These are phyloP conservation scores for Fusarium chuoi DNA, from an alignment of 2,329 filamentous ascomycete species.

Conservation along the genomic window DNA sequence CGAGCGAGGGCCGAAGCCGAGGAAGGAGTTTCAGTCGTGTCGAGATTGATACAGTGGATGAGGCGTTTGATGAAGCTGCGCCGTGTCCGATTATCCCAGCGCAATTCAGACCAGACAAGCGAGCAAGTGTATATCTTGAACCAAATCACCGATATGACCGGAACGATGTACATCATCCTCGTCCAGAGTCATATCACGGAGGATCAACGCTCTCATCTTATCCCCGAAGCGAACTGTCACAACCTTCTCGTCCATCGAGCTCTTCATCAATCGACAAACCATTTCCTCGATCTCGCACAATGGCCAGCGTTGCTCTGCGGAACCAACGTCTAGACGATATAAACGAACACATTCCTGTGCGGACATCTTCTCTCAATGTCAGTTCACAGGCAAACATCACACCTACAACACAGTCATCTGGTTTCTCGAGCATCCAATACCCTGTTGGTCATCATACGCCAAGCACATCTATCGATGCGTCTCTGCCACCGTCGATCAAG, in stretches of 20 bases:
- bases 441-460: conserved; percentile 56
- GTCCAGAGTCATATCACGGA: conserved; percentile 26
- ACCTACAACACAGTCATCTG: conserved; percentile 41
- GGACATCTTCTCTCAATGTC: conserved; percentile 49
- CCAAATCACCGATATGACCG: not conserved
- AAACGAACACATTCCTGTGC: conserved; percentile 50
- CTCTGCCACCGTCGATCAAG: conserved; percentile 35
- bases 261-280: conserved; percentile 38
- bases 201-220: conserved; percentile 11
- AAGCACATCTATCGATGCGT: conserved; percentile 57
- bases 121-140: conserved; percentile 13
- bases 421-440: conserved; percentile 54
- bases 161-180: not conserved
- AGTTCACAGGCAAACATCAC: conserved; percentile 54
- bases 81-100: conserved; percentile 34
- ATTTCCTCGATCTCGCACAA: conserved; percentile 38
- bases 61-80: conserved; percentile 28
- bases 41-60: conserved; percentile 35
- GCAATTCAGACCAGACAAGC: conserved; percentile 21
- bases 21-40: conserved; percentile 20
- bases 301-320: conserved; percentile 22
- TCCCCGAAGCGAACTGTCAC: conserved; percentile 28
- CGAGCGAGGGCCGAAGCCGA: conserved; percentile 26
- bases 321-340: conserved; percentile 47
- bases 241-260: conserved; percentile 38